Percentiles rank a stretch among this genome's conserved stretches.
These are phyloP conservation scores for Exophiala sp. DNA, from an alignment of 2,329 filamentous ascomycete genomes.

Conservation along the genomic window DNA sequence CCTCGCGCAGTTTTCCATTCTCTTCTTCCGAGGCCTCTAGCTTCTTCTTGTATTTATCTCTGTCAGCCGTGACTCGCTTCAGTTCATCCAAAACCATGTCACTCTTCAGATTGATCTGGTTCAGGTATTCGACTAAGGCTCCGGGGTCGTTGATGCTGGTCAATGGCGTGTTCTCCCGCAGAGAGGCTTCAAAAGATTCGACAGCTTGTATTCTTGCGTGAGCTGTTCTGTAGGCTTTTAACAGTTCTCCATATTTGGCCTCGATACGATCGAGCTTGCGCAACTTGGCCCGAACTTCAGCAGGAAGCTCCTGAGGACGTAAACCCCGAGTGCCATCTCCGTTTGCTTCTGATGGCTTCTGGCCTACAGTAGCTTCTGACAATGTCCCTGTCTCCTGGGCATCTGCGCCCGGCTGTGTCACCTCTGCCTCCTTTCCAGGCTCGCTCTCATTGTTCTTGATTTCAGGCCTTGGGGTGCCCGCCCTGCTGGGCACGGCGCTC, in stretches of 20 bases:
- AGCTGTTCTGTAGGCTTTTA: slow-evolving; percentile 86
- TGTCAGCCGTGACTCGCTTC: slow-evolving; percentile 76
- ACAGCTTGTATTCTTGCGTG: slow-evolving; percentile 81
- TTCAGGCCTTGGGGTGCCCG: slow-evolving; percentile 53
- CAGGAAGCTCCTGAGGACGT: slow-evolving; percentile 53
- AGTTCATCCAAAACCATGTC: slow-evolving; percentile 94
- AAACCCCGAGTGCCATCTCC: slow-evolving; percentile 29
- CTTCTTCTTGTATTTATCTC: slow-evolving; percentile 72
- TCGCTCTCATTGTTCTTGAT: slow-evolving; percentile 33
- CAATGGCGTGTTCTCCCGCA: slow-evolving; percentile 88
- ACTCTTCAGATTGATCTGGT: slow-evolving; percentile 74
- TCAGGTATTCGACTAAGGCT: slow-evolving; percentile 82
- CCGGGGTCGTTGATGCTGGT: slow-evolving; percentile 80
- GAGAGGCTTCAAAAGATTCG: slow-evolving; percentile 83
- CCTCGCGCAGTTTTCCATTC: slow-evolving; percentile 56
- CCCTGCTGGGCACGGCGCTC: slow-evolving; percentile 49
- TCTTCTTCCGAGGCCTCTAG: slow-evolving; percentile 62
- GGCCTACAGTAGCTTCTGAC: slow-evolving; percentile 29
- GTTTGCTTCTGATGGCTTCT: slow-evolving; percentile 24
- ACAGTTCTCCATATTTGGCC: slow-evolving; percentile 76
- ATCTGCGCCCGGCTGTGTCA: slow-evolving; percentile 24
- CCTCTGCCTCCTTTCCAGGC: slow-evolving; percentile 25
- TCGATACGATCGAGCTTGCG: slow-evolving; percentile 88
- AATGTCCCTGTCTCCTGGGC: slow-evolving; percentile 27
- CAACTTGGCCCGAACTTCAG: slow-evolving; percentile 68